Evolutionary conservation across 1,139 yeast genomes (phyloP).

Genomic region (Candida sanyaensis): DNA sequence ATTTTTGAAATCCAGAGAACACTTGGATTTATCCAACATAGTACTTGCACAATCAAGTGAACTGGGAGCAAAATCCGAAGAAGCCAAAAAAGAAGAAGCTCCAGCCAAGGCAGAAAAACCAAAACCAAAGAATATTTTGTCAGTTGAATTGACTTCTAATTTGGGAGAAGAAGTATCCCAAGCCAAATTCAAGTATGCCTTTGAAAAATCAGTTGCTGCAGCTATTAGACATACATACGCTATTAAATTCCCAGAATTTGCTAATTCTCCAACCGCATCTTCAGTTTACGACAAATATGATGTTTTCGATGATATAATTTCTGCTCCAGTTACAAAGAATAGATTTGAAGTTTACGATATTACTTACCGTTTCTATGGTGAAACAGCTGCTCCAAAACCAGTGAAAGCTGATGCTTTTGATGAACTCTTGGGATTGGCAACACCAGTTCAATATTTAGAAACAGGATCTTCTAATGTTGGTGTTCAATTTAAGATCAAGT

Average conservation of each 20-base stretch:
- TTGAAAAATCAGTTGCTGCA: constrained; percentile 31
- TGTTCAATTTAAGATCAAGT: constrained; percentile 50
- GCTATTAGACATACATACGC: constrained; percentile 43
- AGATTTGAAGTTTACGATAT: constrained; percentile 53
- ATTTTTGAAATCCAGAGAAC: constrained; percentile 58
- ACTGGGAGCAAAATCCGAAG: constrained; percentile 13
- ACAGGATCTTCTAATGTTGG: constrained; percentile 25
- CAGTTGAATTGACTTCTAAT: constrained; percentile 26
- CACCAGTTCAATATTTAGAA: constrained; percentile 3
- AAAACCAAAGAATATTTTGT: constrained; percentile 32
- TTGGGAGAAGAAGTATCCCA: constrained; percentile 29
- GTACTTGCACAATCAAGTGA: constrained; percentile 39
- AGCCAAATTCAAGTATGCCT: constrained; percentile 30
- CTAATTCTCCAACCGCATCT: constrained; percentile 44
- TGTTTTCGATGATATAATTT: constrained; percentile 64
- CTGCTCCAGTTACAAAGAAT: constrained; percentile 56
- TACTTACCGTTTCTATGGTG: constrained; percentile 25
- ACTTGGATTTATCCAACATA: constrained; percentile 77
- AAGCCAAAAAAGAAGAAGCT: constrained; percentile 5
- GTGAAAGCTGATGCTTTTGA: constrained; percentile 27
- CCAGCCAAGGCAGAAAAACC: constrained; percentile 17
- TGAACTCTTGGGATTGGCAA: constrained; percentile 48
- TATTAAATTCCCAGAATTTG: constrained; percentile 43
- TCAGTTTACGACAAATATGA: constrained; percentile 43
- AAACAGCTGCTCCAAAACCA: constrained; percentile 14